Percentiles rank a stretch among this genome's conserved stretches.
Conservation (phyloP, 345 rosid genomes). For the Rhizophora mangle region DNA sequence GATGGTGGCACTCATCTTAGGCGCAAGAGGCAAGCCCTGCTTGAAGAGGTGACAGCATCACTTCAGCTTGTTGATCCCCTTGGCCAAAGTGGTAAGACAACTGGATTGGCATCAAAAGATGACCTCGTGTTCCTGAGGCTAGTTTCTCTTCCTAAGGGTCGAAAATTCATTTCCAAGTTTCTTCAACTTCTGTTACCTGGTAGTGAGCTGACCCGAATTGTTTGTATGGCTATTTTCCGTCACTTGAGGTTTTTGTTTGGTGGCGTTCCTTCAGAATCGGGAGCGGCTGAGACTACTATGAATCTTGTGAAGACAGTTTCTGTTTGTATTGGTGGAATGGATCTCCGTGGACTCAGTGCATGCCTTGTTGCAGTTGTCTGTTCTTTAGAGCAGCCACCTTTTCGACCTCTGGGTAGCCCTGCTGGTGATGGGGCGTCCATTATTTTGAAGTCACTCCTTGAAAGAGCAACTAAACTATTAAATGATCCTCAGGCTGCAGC, state of each 20-base stretch:
- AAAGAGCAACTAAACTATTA: slow-evolving; percentile 73
- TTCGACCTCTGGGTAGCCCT: slow-evolving; percentile 84
- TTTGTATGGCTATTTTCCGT: slow-evolving; percentile 92
- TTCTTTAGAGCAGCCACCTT: slow-evolving; percentile 96
- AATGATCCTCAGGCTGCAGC: slow-evolving; percentile 39
- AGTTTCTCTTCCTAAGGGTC: slow-evolving; percentile 79
- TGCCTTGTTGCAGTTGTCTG: slow-evolving; percentile 98
- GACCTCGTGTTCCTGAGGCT: slow-evolving; percentile 79
- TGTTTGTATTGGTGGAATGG: slow-evolving; percentile 69
- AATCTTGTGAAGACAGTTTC: slow-evolving; percentile 66
- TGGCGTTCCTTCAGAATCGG: slow-evolving; percentile 54
- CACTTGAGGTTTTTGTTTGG: slow-evolving; percentile 91
- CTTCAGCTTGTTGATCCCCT: slow-evolving; percentile 95
- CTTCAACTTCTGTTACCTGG: slow-evolving; percentile 80
- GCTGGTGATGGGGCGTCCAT: slow-evolving; percentile 88
- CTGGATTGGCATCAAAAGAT: slow-evolving; percentile 56
- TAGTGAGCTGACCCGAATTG: slow-evolving; percentile 74
- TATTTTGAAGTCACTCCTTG: slow-evolving; percentile 73
- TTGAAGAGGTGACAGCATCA: slow-evolving; percentile 83
- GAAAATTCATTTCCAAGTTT: slow-evolving; percentile 60
- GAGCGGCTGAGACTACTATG: slow-evolving; percentile 59
- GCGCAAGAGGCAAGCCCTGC: slow-evolving; percentile 62
- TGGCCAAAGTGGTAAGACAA: slow-evolving; percentile 49
- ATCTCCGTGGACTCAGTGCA: slow-evolving; percentile 78
- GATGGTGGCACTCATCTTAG: slow-evolving; percentile 80